phyloP scores from a whole-genome alignment of 192 early-diverging fungal genomes.

The Podila horticola region DNA sequence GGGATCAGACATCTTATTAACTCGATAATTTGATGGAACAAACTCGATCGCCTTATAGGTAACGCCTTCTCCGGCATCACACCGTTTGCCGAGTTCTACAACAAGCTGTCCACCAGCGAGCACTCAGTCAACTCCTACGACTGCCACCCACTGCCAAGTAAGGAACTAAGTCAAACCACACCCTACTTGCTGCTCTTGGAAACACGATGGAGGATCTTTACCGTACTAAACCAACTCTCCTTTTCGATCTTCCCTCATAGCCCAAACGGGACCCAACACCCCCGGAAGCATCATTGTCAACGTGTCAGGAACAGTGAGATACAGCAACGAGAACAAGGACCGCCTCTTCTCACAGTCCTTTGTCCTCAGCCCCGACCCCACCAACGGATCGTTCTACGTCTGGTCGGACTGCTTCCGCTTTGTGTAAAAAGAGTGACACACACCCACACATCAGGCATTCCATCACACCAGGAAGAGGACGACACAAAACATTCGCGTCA shows the following conservation, averaged over 20 bases:
- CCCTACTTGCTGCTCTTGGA: background rate
- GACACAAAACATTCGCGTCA: slow-evolving; percentile 1
- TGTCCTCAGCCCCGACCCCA: slow-evolving; percentile 56
- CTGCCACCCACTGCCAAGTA: slow-evolving; percentile 63
- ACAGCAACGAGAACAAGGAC: slow-evolving; percentile 47
- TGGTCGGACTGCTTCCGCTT: slow-evolving; percentile 59
- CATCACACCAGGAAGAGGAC: too few species aligned
- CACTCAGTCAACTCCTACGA: slow-evolving; percentile 58
- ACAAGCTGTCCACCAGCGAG: slow-evolving; percentile 47
- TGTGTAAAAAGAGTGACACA: slow-evolving; percentile 3
- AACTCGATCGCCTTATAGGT: slow-evolving; percentile 22
- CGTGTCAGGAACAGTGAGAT: slow-evolving; percentile 59
- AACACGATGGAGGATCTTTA: background rate
- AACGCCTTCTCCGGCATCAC: slow-evolving; percentile 57
- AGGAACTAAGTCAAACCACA: background rate
- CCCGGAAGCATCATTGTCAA: slow-evolving; percentile 57
- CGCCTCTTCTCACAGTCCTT: slow-evolving; percentile 59
- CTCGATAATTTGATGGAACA: too few species aligned
- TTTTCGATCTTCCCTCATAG: background rate
- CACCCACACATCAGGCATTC: background rate
- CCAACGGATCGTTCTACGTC: slow-evolving; percentile 59
- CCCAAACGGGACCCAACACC: slow-evolving; percentile 50
- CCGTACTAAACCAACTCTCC: background rate
- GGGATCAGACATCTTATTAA: too few species aligned
- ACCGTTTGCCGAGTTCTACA: slow-evolving; percentile 57